phyloP scores from a whole-genome alignment of 2,329 filamentous ascomycete species.

The Fusarium decemcellulare region DNA sequence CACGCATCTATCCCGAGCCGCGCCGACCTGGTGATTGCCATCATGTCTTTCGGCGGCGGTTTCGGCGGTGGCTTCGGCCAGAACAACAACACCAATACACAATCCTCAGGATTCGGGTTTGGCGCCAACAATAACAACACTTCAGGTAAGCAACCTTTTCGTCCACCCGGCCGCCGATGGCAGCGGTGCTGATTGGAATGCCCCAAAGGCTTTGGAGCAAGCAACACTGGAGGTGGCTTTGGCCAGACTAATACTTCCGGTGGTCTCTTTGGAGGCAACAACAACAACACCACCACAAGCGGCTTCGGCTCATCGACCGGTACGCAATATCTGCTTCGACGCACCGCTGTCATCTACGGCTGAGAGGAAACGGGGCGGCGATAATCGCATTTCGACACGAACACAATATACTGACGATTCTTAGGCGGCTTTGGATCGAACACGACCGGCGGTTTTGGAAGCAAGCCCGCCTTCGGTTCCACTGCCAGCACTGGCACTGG shows the following conservation, averaged over 20 bases:
- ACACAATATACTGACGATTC: slow-evolving; percentile 35
- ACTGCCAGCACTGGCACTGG: slow-evolving; percentile 57
- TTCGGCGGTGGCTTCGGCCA: slow-evolving; percentile 67
- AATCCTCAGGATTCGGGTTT: slow-evolving; percentile 69
- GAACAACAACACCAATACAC: slow-evolving; percentile 61
- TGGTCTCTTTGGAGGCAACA: slow-evolving; percentile 62
- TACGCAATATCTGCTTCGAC: slow-evolving; percentile 43
- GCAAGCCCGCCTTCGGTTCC: slow-evolving; percentile 68
- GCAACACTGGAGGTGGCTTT: slow-evolving; percentile 57
- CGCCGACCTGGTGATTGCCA: slow-evolving; percentile 44
- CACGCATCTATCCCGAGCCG: slow-evolving; percentile 34
- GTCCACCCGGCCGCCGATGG: slow-evolving; percentile 30
- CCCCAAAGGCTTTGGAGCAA: slow-evolving; percentile 52
- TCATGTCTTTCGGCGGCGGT: slow-evolving; percentile 70
- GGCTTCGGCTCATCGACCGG: slow-evolving; percentile 55
- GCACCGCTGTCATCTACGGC: slow-evolving; percentile 38
- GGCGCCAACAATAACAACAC: slow-evolving; percentile 58
- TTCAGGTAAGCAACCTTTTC: slow-evolving; percentile 65
- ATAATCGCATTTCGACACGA: slow-evolving; percentile 11
- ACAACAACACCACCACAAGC: slow-evolving; percentile 49
- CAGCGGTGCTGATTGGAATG: slow-evolving; percentile 46
- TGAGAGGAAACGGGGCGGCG: slow-evolving; percentile 26
- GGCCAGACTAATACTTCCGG: slow-evolving; percentile 56
- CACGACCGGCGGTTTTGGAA: slow-evolving; percentile 56
- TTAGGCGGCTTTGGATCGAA: slow-evolving; percentile 55